Evolutionary conservation across 192 early-diverging fungal species (phyloP).

Genomic region (Coemansia sp.): DNA sequence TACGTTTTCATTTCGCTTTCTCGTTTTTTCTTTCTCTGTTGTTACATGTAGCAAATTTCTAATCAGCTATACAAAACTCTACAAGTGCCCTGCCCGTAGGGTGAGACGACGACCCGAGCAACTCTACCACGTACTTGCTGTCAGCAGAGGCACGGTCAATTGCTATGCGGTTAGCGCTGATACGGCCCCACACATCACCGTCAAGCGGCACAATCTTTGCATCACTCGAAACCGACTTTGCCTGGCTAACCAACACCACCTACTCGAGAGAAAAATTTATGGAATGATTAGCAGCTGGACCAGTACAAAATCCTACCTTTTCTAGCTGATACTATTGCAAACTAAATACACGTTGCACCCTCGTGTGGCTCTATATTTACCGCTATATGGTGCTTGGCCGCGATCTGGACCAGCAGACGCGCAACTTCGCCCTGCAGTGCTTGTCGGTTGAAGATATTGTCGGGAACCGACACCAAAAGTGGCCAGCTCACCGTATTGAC

Average conservation of each 20-base stretch:
- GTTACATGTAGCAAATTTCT: conserved; percentile 3
- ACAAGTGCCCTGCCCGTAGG: neutral
- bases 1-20: no score
- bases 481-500: conserved; percentile 40
- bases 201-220: conserved; percentile 7
- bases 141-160: conserved; percentile 1
- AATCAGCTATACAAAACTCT: no score
- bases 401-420: conserved; percentile 12
- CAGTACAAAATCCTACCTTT: no score
- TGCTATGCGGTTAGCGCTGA: conserved; percentile 5
- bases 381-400: conserved; percentile 12
- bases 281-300: no score
- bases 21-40: neutral
- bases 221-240: conserved; percentile 6
- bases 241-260: conserved; percentile 34
- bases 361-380: no score
- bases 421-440: conserved; percentile 22
- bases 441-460: conserved; percentile 20
- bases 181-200: conserved; percentile 27
- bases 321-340: no score
- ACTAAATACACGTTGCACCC: neutral
- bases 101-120: neutral
- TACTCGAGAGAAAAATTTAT: neutral
- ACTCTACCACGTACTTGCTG: neutral
- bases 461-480: conserved; percentile 26